Evolutionary conservation across 805 yeast genomes (phyloP), one percentile per base, ranked within the genome.

Genomic region (Saturnispora diversa): DNA sequence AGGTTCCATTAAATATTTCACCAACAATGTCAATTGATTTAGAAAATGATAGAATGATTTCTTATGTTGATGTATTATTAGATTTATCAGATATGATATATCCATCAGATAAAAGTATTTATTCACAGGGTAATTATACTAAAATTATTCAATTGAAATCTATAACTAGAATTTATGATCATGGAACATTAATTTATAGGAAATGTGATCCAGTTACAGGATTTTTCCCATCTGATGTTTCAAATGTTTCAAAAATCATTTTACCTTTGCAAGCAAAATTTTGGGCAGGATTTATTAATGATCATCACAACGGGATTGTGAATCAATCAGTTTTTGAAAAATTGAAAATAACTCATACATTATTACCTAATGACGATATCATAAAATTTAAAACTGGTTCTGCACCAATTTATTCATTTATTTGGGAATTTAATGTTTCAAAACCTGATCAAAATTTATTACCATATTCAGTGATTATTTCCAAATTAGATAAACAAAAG

Each of bases 161-260:
- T 3, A 51, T 53, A 15, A 50, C 58, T 0, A 46, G 45, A 35
- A 35, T 60, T 9, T 59, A 54, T 42, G 50, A 49, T 30, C 44
- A 38, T 27, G 51, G 52, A 17, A 24, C 25, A 12, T 31, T 59
- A 29, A 32, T 60, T 2, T 36, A 42, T 31, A 49, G 50, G 26
- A 50, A 45, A 30, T 46, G 55, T 4, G 65, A 60, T 39, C 62
- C 63, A 5, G 44, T 58, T 5, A 53, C 59, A 2, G 65, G 59
- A 1, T 49, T 49, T 22, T 39, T 56, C 24, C 40, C 51, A 4
- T 44, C 53, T 1, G 53, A 50, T 17, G 40, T 47, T 16, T 17
- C 47, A 4, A 45, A 44, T 19, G 19, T 27, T 12, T 45, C 55
- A 13, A 53, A 51, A 25, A 41, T 60, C 13, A 55, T 52, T 36